A percentile compares a stretch with the other conserved stretches of the same genome.
Evolutionary conservation across 192 early-diverging fungal species (phyloP).

Genomic region (Gamsiella multidivaricata): DNA sequence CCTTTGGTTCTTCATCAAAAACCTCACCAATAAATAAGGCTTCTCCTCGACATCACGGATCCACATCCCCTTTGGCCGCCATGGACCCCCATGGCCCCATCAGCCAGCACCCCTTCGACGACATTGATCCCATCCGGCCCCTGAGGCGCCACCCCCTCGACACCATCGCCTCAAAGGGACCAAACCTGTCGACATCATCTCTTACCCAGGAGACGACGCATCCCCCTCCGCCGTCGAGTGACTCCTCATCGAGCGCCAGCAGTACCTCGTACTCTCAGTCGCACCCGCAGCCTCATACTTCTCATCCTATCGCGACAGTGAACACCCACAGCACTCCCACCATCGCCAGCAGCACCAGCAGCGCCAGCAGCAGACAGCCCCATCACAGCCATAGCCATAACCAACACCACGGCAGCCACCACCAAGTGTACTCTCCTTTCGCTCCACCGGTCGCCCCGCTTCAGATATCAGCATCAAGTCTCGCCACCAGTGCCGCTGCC

Average conservation of each 20-base stretch:
- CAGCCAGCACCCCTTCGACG: constrained; percentile 29
- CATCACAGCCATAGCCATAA: background rate
- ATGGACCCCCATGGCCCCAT: constrained; percentile 34
- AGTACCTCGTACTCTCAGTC: background rate
- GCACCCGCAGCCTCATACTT: background rate
- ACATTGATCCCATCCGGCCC: constrained; percentile 39
- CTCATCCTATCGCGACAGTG: background rate
- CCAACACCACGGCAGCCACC: constrained; percentile 10
- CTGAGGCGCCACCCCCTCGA: background rate
- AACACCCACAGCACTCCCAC: constrained; percentile 3
- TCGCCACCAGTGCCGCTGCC: constrained; percentile 29
- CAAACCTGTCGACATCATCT: background rate
- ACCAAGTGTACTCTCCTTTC: background rate
- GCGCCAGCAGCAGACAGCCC: background rate
- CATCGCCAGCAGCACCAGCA: background rate
- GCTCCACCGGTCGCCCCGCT: constrained; percentile 20
- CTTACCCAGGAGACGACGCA: no score
- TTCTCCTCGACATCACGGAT: no score
- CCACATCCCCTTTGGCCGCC: no score
- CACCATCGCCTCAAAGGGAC: background rate
- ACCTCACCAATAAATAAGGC: no score
- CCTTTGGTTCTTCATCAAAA: no score
- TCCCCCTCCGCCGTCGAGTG: background rate
- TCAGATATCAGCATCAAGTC: constrained; percentile 16
- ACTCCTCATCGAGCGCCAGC: constrained; percentile 6